Base-by-base conservation (phyloP, 1,284 basidiomycete genomes). In the Cystobasidium sp. region DNA sequence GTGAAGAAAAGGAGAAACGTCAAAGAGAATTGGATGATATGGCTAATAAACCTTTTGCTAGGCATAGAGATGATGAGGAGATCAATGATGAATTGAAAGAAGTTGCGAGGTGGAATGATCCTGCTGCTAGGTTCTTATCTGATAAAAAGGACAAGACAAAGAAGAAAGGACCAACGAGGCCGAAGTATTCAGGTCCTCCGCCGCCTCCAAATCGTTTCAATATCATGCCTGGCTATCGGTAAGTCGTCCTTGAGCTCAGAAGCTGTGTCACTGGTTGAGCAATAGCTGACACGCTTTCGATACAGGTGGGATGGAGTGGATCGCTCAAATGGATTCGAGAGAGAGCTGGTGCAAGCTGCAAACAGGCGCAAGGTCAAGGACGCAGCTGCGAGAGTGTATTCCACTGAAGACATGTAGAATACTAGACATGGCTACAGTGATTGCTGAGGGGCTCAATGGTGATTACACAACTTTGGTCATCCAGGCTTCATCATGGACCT, bases 131-230 rank as follows among this genome's bases (percentile, higher is more conserved):
- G 8, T 99, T 99, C 84, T 82, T 98, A 75, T 91, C 91, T 61
- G 94, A 77, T 70, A 91, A 91, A 85, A 90, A 90, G 81, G 86
- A 84, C 55, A 75, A 78, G 58, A 44, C 24, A 12, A 76, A 74
- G 55, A 52, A 49, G 61, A 70, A 70, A 64, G 70, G 62, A 18
- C 67, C 73, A 12, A 9, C 20, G 74, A 88, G 86, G 83, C 95
- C 95, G 0, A 89, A 90, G 80, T 99, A 98, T 82, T 86, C 85
- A 37, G 94, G 94, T 8, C 91, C 94, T 0, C 87, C 89, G 1
- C 94, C 92, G 1, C 90, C 94, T 18, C 94, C 95, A 8, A 99
- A 99, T 84, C 88, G 96, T 9, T 99, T 96, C 82, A 90, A 90
- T 31, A 97, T 99, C 77, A 89, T 88, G 71, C 97, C 96, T 12